Conservation (phyloP, 2,329 filamentous ascomycete species). For the Fusarium albosuccineum region DNA sequence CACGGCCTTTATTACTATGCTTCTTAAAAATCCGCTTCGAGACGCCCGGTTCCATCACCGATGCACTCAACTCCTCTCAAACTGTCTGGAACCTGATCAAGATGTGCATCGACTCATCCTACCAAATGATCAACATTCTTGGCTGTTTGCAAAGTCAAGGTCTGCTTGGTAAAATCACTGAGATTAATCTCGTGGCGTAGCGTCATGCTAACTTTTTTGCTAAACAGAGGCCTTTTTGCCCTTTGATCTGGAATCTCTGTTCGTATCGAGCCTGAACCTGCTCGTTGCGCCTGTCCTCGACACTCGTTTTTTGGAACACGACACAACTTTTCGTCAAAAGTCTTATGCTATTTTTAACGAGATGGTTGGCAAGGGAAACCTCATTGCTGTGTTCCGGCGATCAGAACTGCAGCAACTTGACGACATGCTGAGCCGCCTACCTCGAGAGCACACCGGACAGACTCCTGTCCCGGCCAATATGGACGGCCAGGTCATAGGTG, state of each 20-base stretch:
- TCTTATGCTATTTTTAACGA: constrained; percentile 60
- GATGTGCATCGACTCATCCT: constrained; percentile 52
- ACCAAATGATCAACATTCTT: constrained; percentile 55
- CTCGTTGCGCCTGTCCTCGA: constrained; percentile 55
- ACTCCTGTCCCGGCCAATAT: constrained; percentile 3
- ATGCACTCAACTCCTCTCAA: constrained; percentile 55
- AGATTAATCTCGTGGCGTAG: neutral
- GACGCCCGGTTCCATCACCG: constrained; percentile 38
- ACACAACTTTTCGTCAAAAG: constrained; percentile 55
- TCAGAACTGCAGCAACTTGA: constrained; percentile 61
- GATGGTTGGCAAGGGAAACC: constrained; percentile 60
- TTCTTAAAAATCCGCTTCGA: constrained; percentile 51
- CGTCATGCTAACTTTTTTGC: neutral
- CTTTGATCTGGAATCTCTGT: constrained; percentile 61
- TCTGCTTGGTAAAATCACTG: constrained; percentile 56
- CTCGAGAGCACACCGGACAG: constrained; percentile 17
- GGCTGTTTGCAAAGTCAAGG: constrained; percentile 59
- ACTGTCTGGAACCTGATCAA: constrained; percentile 51
- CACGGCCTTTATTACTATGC: constrained; percentile 49
- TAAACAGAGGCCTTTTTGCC: constrained; percentile 61
- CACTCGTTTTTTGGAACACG: constrained; percentile 51
- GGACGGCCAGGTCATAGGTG: constrained; percentile 35
- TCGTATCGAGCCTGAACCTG: constrained; percentile 58
- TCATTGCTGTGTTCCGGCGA: constrained; percentile 58
- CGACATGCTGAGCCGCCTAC: constrained; percentile 52